Conservation (phyloP, 495 filamentous ascomycete genomes). For the Mytilinidion resinicola region DNA sequence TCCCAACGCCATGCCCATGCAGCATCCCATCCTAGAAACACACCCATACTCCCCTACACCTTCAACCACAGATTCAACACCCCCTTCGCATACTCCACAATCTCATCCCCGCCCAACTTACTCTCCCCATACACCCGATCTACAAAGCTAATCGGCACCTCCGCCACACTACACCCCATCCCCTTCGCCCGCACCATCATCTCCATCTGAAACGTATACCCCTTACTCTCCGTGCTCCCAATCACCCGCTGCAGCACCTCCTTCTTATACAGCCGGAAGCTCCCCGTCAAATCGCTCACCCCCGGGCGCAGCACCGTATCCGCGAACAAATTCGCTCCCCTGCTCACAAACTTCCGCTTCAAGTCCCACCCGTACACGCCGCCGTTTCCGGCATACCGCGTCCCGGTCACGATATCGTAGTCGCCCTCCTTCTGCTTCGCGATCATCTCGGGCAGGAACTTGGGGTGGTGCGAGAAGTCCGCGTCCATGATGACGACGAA, state of each 20-base stretch:
- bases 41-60: constrained; percentile 47
- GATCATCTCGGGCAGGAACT: constrained; percentile 91
- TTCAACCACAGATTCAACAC: constrained; percentile 84
- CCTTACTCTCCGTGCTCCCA: constrained; percentile 80
- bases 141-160: constrained; percentile 94
- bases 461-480: constrained; percentile 97
- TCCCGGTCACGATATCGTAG: constrained; percentile 96
- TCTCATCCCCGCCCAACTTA: constrained; percentile 91
- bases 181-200: constrained; percentile 90
- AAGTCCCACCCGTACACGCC: constrained; percentile 98
- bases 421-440: constrained; percentile 57
- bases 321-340: constrained; percentile 90
- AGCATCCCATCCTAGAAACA: not conserved
- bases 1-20: constrained; percentile 1
- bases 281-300: constrained; percentile 93
- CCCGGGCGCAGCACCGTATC: constrained; percentile 90
- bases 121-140: constrained; percentile 92
- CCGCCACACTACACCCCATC: constrained; percentile 81
- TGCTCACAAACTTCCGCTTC: constrained; percentile 86
- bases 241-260: constrained; percentile 85
- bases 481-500: constrained; percentile 99
- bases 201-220: constrained; percentile 99
- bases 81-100: constrained; percentile 96
- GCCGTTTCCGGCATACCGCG: constrained; percentile 81
- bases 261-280: constrained; percentile 91